Base-by-base conservation (phyloP, 129 eudicot genomes). In the Flaveria trinervia region DNA sequence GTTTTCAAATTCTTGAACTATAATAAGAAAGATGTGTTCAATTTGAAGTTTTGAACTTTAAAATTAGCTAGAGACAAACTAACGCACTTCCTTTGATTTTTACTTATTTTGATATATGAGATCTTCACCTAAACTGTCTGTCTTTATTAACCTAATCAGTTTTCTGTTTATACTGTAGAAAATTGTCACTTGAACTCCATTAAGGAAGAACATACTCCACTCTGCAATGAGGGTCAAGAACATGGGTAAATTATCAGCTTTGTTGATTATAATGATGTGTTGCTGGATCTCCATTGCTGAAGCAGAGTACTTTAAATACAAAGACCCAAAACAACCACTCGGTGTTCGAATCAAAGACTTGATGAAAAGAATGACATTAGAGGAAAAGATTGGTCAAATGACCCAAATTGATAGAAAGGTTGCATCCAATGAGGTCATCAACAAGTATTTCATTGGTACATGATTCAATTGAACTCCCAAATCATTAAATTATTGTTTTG, bases 341-440 rank as follows among this genome's bases (percentile, higher is more conserved):
- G 77, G 64, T 73, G 79, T 23, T 70, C 69, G 97, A 41, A 80
- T 92, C n/a, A 85, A 82, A 70, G 92, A 92, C 68, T 80, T 92
- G 12, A 72, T 92, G 83, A 72, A 74, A 57, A 83, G 86, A 26
- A 92, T 92, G 97, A 92, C 86, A 3, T 65, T 92, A 9, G 86
- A 77, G 51, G 97, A 92, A 76, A 92, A 89, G 76, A 73, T 92
- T 44, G 97, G 96, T n/a, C 97, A 92, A 70, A 92, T 92, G 97
- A 75, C 89, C 16, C 97, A 92, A 52, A 87, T 92, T 76, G 97
- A 92, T 36, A 33, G 86, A 10, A 60, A 39, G 5, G 91, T 83
- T 20, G 92, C 92, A 33, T 74, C 89, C 1, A 43, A 73, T 25
- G 81, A 85, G 46, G 92, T 87, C 66, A 83, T 92, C 85, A 87